Evolutionary conservation across 2,329 filamentous ascomycete species (phyloP), one percentile per base, ranked within the genome.

Genomic region (Hypoxylon sp.): DNA sequence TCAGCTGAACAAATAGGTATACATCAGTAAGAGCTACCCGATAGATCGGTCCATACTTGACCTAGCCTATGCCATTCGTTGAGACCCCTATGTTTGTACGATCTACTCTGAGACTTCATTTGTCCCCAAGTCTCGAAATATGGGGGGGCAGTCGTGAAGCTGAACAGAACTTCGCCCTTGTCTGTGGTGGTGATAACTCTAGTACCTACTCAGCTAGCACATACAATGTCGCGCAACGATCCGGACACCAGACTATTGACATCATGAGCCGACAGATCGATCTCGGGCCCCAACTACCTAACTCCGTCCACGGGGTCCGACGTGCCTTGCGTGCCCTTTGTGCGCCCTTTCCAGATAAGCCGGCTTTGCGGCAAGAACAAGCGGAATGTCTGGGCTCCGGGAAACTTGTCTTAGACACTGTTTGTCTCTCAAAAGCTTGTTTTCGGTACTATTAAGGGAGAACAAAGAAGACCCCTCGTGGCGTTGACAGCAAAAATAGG

Each of bases 181-280:
- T 25, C 25, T 7, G 6, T 23, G 2, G 14, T 28, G 28, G 25
- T 49, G 28, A 50, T 23, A 53, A 19, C 10, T 34, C 10, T 34
- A 34, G 34, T 25, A 13, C 43, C 38, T 59, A 63, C 43, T 45
- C 63, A 63, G 41, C 53, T 67, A 63, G 21, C 19, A 17, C 34
- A 23, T 25, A n/a, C 17, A 30, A 30, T 45, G 28, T 53, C 48
- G 49, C 60, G 49, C 49, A 11, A 11, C 59, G 59, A 63, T 67
- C 32, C 59, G 55, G 60, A 60, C 55, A 19, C 10, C 49, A 56
- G 21, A 46, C 50, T 48, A 56, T 51, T 66, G 63, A 55, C 58
- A 59, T 7, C 28, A 30, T 30, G 28, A 30, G 5, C 28, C 28
- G 28, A 30, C 25, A 5, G 25, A 25, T 25, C 25, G 25, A 25